Conservation (phyloP, 1,284 basidiomycete species). For the Flammula alnicola region DNA sequence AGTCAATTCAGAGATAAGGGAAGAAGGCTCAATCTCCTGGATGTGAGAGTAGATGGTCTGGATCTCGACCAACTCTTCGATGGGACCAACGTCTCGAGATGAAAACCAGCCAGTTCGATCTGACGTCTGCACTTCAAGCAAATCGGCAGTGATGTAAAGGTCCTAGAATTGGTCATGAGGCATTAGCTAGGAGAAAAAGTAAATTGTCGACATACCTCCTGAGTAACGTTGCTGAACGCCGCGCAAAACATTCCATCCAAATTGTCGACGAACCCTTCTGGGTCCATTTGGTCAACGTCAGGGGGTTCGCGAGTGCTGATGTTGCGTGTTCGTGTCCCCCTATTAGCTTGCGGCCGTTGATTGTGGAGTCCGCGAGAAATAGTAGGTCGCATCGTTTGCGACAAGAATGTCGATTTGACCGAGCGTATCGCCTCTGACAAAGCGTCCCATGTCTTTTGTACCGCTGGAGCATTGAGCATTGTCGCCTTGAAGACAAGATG, state of each 20-base stretch:
- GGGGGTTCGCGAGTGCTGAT: conserved; percentile 60
- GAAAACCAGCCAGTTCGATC: conserved; percentile 81
- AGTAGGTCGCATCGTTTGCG: conserved; percentile 66
- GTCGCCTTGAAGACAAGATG: conserved; percentile 48
- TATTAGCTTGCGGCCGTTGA: conserved; percentile 28
- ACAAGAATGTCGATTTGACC: conserved; percentile 52
- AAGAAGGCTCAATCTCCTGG: conserved; percentile 70
- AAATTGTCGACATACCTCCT: conserved; percentile 55
- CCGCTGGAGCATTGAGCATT: conserved; percentile 32
- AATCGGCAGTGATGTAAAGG: conserved; percentile 71
- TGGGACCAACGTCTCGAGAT: conserved; percentile 51
- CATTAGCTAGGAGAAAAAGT: conserved; percentile 3
- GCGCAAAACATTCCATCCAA: conserved; percentile 76
- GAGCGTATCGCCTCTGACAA: conserved; percentile 49
- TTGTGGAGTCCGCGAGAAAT: conserved; percentile 34
- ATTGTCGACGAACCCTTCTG: conserved; percentile 73
- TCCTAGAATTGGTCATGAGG: conserved; percentile 49
- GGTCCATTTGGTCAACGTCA: conserved; percentile 66
- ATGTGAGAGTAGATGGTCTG: conserved; percentile 76
- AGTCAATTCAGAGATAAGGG: conserved; percentile 67
- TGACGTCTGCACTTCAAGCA: conserved; percentile 77
- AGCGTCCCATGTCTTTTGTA: conserved; percentile 49
- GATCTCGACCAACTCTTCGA: conserved; percentile 69
- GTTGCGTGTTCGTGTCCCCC: conserved; percentile 38
- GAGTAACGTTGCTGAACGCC: conserved; percentile 72